Percentiles rank a stretch among this genome's conserved stretches.
Conservation (phyloP, 768 basidiomycete species). For the Psilocybe sp. region DNA sequence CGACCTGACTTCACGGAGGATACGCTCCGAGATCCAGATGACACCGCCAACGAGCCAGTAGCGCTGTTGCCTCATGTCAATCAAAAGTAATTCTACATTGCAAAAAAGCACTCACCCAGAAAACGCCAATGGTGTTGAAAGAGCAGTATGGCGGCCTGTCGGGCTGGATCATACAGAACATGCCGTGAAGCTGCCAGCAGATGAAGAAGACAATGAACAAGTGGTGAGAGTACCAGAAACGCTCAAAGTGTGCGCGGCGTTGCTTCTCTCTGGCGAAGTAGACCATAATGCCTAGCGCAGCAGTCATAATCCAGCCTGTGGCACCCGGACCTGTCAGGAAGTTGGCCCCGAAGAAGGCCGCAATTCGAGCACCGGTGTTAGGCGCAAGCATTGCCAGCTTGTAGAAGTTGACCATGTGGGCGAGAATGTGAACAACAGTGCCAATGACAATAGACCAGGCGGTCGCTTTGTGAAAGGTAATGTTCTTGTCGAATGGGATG, state of each 20-base stretch:
- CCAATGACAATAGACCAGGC: conserved; percentile 88
- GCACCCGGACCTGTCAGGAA: conserved; percentile 79
- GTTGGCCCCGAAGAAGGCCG: conserved; percentile 76
- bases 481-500: conserved; percentile 93
- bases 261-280: conserved; percentile 84
- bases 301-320: conserved; percentile 90
- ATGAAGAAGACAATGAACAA: conserved; percentile 92
- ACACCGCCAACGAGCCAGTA: conserved; percentile 89
- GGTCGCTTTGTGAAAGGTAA: conserved; percentile 87
- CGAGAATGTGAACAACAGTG: conserved; percentile 70
- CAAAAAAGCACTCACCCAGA: conserved; percentile 70
- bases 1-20: conserved; percentile 89
- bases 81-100: conserved; percentile 4
- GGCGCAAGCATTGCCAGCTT: conserved; percentile 54
- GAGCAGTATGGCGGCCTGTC: conserved; percentile 89
- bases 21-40: conserved; percentile 84
- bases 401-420: conserved; percentile 86
- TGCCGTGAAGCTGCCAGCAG: conserved; percentile 91
- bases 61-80: conserved; percentile 41
- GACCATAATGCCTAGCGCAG: conserved; percentile 71
- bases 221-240: conserved; percentile 88
- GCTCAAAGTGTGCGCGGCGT: conserved; percentile 76
- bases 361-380: conserved; percentile 50
- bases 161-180: conserved; percentile 96
- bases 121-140: conserved; percentile 82